These are phyloP conservation scores for Yarrowia sp. DNA, from an alignment of 805 yeast species.

Conservation along the genomic window DNA sequence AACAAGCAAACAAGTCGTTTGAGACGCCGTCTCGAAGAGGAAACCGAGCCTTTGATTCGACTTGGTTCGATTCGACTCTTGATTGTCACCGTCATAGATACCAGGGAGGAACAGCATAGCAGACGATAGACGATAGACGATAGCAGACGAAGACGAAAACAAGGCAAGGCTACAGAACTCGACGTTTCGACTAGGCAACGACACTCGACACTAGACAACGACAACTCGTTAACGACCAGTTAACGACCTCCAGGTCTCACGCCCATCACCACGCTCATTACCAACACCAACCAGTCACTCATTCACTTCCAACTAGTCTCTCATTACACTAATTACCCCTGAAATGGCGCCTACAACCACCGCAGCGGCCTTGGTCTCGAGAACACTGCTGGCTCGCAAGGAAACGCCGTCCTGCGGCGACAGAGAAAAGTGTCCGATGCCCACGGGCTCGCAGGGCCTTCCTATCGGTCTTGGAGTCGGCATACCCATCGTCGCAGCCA, in stretches of 20 bases:
- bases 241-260: too few relatives aligned
- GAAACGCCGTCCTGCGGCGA: constrained; percentile 22
- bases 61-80: too few relatives aligned
- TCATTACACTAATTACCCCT: background rate
- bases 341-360: background rate
- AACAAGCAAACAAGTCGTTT: background rate
- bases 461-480: constrained; percentile 42
- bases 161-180: too few relatives aligned
- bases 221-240: too few relatives aligned
- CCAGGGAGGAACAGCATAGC: too few relatives aligned
- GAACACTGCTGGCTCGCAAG: constrained; percentile 15
- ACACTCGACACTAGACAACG: too few relatives aligned
- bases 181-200: too few relatives aligned
- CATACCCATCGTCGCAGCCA: constrained; percentile 41
- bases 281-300: background rate
- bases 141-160: too few relatives aligned
- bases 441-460: constrained; percentile 30
- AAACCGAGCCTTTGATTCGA: background rate
- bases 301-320: too few relatives aligned
- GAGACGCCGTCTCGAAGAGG: background rate
- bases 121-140: too few relatives aligned
- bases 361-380: background rate
- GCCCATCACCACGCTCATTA: background rate
- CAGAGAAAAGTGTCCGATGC: constrained; percentile 31
- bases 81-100: too few relatives aligned